phyloP scores from a whole-genome alignment of 345 rosid genomes.

The Streptanthus diversifolius region DNA sequence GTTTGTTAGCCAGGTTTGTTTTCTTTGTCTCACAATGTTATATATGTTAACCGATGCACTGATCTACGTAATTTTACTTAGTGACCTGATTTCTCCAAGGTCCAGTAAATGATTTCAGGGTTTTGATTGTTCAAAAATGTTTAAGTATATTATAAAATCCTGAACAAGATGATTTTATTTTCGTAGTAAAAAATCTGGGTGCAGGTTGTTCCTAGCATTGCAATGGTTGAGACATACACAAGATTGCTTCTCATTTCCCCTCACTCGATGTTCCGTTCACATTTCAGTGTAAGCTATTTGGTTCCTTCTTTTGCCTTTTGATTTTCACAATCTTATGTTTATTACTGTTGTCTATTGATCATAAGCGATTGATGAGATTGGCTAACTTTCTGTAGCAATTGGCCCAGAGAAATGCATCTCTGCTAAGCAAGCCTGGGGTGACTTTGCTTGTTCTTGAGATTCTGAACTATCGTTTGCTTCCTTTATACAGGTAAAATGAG shows the following conservation, averaged over 20 bases:
- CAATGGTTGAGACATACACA: constrained; percentile 97
- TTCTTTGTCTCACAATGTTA: constrained; percentile 28
- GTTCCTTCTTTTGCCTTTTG: constrained; percentile 10
- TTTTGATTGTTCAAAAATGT: neutral
- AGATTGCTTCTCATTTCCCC: constrained; percentile 89
- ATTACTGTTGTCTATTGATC: neutral
- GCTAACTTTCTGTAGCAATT: constrained; percentile 59
- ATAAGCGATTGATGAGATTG: constrained; percentile 16
- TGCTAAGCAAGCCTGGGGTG: constrained; percentile 88
- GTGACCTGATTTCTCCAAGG: constrained; percentile 7
- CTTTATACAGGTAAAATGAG: constrained; percentile 73
- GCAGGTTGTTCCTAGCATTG: constrained; percentile 96
- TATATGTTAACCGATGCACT: constrained; percentile 10
- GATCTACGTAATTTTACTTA: constrained; percentile 5
- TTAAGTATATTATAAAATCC: neutral
- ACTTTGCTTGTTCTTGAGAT: constrained; percentile 91
- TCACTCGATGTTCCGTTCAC: constrained; percentile 85
- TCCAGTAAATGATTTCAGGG: neutral
- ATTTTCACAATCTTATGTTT: neutral
- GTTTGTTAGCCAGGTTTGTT: constrained; percentile 77
- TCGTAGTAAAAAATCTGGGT: constrained; percentile 23
- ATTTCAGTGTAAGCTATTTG: constrained; percentile 66
- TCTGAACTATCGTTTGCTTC: constrained; percentile 88
- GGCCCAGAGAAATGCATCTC: constrained; percentile 80
- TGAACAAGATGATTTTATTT: constrained; percentile 13